Evolutionary conservation across 495 filamentous ascomycete genomes (phyloP), one percentile per base, ranked within the genome.

Genomic region (Neurospora sp.): DNA sequence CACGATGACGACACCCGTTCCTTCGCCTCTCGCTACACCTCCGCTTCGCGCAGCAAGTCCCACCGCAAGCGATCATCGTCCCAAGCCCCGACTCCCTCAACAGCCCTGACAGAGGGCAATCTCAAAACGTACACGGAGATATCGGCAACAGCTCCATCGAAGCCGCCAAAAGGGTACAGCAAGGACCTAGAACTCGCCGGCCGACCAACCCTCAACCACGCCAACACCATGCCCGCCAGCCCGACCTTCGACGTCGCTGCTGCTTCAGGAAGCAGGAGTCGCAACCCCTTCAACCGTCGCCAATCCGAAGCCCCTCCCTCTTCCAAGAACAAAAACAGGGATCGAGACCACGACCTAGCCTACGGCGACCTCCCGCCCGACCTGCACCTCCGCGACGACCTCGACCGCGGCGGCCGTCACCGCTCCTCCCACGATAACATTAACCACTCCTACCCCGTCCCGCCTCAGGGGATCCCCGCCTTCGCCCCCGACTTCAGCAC

Each of bases 261-360:
- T 35, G 46, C 60, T 0, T 69, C 69, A 1, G 35, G 42, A 14
- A 66, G 54, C 6, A 6, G 54, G 3, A 66, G 27, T 37, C 54
- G 54, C 14, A 66, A 41, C 18, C 72, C 23, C 54, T 39, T 31
- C 23, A 60, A 37, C 66, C 74, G 71, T 18, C 70, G n/a, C 27
- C 73, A 49, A 20, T 70, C 38, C 77, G 80, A 71, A 70, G 49
- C 75, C 72, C 79, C 71, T 72, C 71, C 73, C 72, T 76, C 74
- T 80, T 83, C 54, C 42, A 75, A 73, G 44, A 76, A 79, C 27
- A 83, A 82, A 75, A 83, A 85, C 54, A 87, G 90, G 66, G 82
- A 89, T 40, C 90, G 96, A 74, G 94, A 97, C 76, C 93, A 96
- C 91, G 87, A 96, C 76, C 85, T 97, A 27, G 94, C 94, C 20